phyloP scores from a whole-genome alignment of 176 grass and related monocot genomes.

The Saccharum officinarum region DNA sequence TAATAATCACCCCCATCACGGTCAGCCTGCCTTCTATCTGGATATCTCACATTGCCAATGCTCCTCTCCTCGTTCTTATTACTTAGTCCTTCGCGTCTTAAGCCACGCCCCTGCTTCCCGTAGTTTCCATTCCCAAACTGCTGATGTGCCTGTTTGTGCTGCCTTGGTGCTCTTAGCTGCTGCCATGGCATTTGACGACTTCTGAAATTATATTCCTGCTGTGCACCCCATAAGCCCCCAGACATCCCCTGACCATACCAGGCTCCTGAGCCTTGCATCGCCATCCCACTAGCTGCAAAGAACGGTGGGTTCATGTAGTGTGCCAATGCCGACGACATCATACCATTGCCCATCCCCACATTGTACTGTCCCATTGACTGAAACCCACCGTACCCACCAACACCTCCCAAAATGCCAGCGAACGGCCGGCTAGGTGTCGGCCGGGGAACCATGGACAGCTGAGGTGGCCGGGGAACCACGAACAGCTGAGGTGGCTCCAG shows the following conservation, averaged over 20 bases:
- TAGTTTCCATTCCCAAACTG: conserved; percentile 11
- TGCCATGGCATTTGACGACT: conserved; percentile 42
- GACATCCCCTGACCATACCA: conserved; percentile 51
- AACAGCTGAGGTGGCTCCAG: background rate
- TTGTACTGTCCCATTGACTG: conserved; percentile 23
- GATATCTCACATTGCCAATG: conserved; percentile 30
- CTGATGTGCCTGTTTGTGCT: conserved; percentile 11
- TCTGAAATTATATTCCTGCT: conserved; percentile 50
- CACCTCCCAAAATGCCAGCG: background rate
- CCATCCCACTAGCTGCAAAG: conserved; percentile 43
- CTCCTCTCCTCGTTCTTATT: conserved; percentile 30
- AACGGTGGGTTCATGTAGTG: conserved; percentile 54
- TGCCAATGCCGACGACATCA: conserved; percentile 31
- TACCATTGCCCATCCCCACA: background rate
- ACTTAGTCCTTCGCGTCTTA: background rate
- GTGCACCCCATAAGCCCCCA: conserved; percentile 48
- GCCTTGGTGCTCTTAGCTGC: conserved; percentile 4
- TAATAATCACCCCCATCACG: conserved; percentile 2
- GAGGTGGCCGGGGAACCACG: background rate
- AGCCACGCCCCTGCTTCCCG: background rate
- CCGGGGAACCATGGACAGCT: background rate
- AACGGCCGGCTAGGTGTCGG: background rate
- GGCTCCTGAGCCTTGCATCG: conserved; percentile 30
- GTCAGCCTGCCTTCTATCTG: conserved; percentile 4
- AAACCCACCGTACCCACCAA: conserved; percentile 21